Base-by-base conservation (phyloP, 1,284 basidiomycete genomes). In the Cystobasidium sp. region DNA sequence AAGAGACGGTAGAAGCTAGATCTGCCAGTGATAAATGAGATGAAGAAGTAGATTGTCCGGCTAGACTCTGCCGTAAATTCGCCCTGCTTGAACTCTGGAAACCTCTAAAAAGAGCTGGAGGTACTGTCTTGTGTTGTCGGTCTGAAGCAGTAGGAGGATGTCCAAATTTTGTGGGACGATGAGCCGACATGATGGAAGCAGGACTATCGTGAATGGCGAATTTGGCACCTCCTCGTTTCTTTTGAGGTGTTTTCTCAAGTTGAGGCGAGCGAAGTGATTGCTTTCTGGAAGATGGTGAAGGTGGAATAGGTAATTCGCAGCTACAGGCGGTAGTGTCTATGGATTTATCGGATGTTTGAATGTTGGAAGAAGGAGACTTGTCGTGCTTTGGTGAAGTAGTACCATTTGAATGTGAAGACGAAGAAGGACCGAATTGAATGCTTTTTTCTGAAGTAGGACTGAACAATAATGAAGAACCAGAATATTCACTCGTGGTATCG, bases 191-290 rank as follows among this genome's bases (percentile, higher is more conserved):
- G 24, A 49, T 22, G 37, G 56, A 59, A 18, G 22, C 18, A 7
- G 56, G 56, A 59, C 61, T 63, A 49, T 63, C 61, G 24, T 63
- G 61, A 20, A 63, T 7, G 9, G 61, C 61, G 47, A 63, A 63
- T 16, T 47, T 63, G 3, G 61, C 61, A 49, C 37, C 20, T 31
- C 31, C 31, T 22, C 46, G 43, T 22, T 63, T 63, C 44, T 20
- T 10, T 59, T 59, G 37, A 41, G 56, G 56, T 10, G 56, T 59
- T 37, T 58, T 8, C 10, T 59, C 37, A n/a, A 41, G 3, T 12
- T 8, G 20, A 31, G 31, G 12, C 6, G 56, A 18, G 16, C 24
- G 22, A 41, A 31, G 39, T 43, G 14, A 59, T 18, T 6, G 56
- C n/a, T 43, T 59, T 41, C 14, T 31, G 31, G 31, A 31, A 31